Conservation (phyloP, 139 green algal genomes). For the Penium margaritaceum region DNA sequence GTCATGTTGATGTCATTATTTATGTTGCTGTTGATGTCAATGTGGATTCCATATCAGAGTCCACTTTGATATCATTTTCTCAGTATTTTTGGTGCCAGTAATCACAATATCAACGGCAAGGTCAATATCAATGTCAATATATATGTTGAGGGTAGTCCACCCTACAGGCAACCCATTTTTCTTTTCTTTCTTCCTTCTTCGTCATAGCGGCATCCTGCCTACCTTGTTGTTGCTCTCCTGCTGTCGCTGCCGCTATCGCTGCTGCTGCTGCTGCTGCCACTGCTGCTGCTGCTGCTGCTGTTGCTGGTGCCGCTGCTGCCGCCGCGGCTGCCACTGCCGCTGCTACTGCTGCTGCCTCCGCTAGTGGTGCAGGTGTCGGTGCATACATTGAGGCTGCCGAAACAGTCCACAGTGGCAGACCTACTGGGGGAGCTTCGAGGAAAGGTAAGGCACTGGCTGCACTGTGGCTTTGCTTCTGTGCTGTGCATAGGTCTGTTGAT, state of each 20-base stretch:
- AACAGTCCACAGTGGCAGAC: constrained; percentile 61
- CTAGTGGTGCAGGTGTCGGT: constrained; percentile 16
- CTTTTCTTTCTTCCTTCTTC: neutral
- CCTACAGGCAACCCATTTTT: too few species aligned
- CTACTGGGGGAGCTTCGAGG: constrained; percentile 55
- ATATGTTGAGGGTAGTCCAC: too few species aligned
- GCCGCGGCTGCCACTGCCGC: neutral
- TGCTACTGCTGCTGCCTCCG: neutral
- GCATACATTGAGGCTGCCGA: constrained; percentile 66
- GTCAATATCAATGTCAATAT: neutral
- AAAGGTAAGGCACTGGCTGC: constrained; percentile 13
- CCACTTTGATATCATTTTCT: too few species aligned
- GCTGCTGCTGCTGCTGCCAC: neutral
- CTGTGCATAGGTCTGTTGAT: neutral
- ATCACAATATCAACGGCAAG: neutral
- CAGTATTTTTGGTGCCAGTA: neutral
- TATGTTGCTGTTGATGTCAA: neutral
- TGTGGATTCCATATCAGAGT: neutral
- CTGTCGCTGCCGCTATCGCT: neutral
- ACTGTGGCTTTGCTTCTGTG: neutral
- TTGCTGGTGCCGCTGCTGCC: neutral
- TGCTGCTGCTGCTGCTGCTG: neutral
- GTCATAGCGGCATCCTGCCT: neutral
- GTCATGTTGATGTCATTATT: neutral
- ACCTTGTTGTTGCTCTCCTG: neutral